Evolutionary conservation across 768 basidiomycete species (phyloP).

Genomic region (Galerina sulciceps): DNA sequence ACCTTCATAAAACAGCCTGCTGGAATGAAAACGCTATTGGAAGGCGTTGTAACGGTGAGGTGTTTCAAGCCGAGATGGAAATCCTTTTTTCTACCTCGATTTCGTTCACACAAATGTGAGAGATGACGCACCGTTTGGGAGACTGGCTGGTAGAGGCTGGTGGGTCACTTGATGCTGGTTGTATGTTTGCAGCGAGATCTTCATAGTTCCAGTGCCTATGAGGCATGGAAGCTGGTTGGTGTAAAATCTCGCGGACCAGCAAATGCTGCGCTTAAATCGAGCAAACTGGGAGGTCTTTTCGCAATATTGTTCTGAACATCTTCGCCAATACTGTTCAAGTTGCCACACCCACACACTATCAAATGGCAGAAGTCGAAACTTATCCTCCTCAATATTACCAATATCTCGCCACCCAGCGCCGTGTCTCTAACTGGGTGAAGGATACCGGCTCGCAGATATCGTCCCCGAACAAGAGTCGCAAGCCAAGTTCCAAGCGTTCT

Average conservation of each 20-base stretch:
- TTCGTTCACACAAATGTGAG: not conserved
- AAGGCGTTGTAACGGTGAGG: not conserved
- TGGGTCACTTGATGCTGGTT: not conserved
- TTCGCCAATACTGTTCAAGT: not conserved
- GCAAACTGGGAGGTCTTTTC: not conserved
- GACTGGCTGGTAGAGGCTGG: not conserved
- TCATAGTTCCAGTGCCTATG: not conserved
- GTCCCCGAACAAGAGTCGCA: not conserved
- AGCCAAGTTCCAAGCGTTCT: not conserved
- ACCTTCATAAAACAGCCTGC: too few species aligned
- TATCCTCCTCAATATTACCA: conserved; percentile 9
- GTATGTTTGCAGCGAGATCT: conserved; percentile 6
- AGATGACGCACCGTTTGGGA: not conserved
- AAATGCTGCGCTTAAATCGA: conserved; percentile 2
- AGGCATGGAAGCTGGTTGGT: not conserved
- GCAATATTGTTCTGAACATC: not conserved
- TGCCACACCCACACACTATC: not conserved
- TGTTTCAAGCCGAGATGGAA: not conserved
- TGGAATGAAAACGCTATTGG: not conserved
- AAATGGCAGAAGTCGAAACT: conserved; percentile 4
- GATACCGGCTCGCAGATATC: not conserved
- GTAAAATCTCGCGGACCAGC: not conserved
- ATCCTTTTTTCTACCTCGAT: not conserved
- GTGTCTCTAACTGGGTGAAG: conserved; percentile 18
- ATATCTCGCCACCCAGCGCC: conserved; percentile 14